Percentiles rank a stretch among this genome's conserved stretches.
These are phyloP conservation scores for Falciphora oryzae DNA, from an alignment of 2,329 filamentous ascomycete genomes.

Conservation along the genomic window DNA sequence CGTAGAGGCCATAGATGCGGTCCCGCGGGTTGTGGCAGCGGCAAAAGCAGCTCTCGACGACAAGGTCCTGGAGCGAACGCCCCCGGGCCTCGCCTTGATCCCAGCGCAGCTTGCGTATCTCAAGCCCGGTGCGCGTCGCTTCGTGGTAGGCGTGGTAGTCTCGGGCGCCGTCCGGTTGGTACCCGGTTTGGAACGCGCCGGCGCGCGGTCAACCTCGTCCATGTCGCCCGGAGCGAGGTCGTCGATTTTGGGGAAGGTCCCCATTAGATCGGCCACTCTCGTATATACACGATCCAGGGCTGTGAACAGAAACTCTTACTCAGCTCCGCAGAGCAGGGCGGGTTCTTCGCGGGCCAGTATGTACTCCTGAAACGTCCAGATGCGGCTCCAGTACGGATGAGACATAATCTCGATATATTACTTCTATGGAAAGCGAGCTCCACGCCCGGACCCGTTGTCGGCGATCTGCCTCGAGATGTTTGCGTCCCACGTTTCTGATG, in stretches of 20 bases:
- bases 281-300: background rate
- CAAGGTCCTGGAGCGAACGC: background rate
- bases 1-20: constrained; percentile 1
- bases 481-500: no score
- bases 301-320: background rate
- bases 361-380: constrained; percentile 8
- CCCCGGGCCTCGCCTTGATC: no score
- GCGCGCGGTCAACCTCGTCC: background rate
- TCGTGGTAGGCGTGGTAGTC: background rate
- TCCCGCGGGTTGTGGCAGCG: constrained; percentile 1
- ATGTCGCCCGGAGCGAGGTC: background rate
- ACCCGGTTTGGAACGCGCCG: background rate
- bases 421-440: background rate
- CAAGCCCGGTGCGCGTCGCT: background rate
- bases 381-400: constrained; percentile 5
- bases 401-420: background rate
- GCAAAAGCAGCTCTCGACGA: background rate
- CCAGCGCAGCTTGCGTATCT: background rate
- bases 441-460: background rate
- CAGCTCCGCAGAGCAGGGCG: background rate
- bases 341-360: background rate
- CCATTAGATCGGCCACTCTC: background rate
- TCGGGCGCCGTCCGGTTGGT: background rate
- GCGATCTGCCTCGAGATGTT: background rate
- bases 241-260: background rate